Evolutionary conservation across 1,284 basidiomycete genomes (phyloP).

Genomic region (Cutaneotrichosporon dermatis): DNA sequence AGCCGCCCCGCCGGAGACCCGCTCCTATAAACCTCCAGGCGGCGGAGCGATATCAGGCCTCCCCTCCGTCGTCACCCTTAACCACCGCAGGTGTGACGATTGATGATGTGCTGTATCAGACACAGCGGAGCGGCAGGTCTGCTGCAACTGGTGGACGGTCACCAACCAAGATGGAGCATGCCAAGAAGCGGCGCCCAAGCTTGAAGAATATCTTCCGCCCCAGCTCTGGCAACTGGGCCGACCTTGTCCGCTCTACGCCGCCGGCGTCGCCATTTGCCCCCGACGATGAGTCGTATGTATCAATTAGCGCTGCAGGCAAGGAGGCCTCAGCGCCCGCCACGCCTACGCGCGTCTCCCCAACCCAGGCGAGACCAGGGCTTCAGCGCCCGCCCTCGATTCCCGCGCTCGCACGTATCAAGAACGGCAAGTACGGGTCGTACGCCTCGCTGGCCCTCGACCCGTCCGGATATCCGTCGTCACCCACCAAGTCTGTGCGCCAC

Average conservation of each 20-base stretch:
- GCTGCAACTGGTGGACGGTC: background rate
- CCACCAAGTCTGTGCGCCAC: slow-evolving; percentile 1
- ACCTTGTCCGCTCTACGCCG: slow-evolving; percentile 24
- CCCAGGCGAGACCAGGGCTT: background rate
- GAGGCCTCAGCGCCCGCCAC: background rate
- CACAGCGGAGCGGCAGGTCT: background rate
- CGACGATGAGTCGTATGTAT: background rate
- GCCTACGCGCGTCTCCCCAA: background rate
- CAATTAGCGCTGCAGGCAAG: background rate
- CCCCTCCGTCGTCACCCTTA: slow-evolving; percentile 10
- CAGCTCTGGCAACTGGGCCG: slow-evolving; percentile 41
- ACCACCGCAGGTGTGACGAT: background rate
- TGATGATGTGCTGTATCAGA: background rate
- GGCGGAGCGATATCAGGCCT: background rate
- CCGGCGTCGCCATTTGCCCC: slow-evolving; percentile 6
- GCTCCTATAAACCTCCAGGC: slow-evolving; percentile 14
- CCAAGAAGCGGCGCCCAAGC: slow-evolving; percentile 23
- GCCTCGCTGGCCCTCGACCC: slow-evolving; percentile 7
- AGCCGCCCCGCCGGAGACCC: slow-evolving; percentile 2
- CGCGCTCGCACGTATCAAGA: slow-evolving; percentile 11
- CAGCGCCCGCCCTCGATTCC: slow-evolving; percentile 13
- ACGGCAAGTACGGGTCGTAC: slow-evolving; percentile 4
- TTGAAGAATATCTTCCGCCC: slow-evolving; percentile 39
- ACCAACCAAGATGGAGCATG: background rate
- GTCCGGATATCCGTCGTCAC: background rate